These are phyloP conservation scores for Scheffersomyces stambukii DNA, from an alignment of 1,139 yeast species.

Conservation along the genomic window DNA sequence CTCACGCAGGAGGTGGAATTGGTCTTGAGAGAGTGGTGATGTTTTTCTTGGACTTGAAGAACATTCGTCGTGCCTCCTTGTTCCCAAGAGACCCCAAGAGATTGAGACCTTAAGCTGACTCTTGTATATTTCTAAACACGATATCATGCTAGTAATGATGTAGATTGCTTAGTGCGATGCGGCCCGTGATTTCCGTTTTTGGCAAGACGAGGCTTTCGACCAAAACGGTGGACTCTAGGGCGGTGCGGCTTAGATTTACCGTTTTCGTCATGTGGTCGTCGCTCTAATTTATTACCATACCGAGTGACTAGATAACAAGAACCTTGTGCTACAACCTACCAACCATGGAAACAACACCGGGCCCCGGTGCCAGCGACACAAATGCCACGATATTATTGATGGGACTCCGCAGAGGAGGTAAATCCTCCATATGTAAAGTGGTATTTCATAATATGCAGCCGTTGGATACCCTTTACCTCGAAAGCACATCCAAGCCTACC, in stretches of 20 bases:
- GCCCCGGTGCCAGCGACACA: constrained; percentile 37
- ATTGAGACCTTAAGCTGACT: constrained; percentile 63
- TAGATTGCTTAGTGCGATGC: no score
- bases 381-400: constrained; percentile 74
- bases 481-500: constrained; percentile 86
- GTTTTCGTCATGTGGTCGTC: no score
- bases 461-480: constrained; percentile 83
- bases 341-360: constrained; percentile 12
- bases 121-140: no score
- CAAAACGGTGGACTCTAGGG: no score
- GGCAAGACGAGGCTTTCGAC: no score
- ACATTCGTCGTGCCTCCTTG: constrained; percentile 93
- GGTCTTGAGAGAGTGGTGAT: constrained; percentile 98
- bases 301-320: no score
- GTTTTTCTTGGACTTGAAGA: constrained; percentile 95
- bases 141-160: no score
- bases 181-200: no score
- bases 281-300: no score
- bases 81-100: constrained; percentile 99
- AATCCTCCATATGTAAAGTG: constrained; percentile 89
- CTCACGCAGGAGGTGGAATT: constrained; percentile 99
- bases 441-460: constrained; percentile 98
- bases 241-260: no score
- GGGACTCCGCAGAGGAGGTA: constrained; percentile 83
- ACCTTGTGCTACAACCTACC: no score